phyloP scores from a whole-genome alignment of 1,284 basidiomycete genomes.

The Tilletiopsis washingtonensis region DNA sequence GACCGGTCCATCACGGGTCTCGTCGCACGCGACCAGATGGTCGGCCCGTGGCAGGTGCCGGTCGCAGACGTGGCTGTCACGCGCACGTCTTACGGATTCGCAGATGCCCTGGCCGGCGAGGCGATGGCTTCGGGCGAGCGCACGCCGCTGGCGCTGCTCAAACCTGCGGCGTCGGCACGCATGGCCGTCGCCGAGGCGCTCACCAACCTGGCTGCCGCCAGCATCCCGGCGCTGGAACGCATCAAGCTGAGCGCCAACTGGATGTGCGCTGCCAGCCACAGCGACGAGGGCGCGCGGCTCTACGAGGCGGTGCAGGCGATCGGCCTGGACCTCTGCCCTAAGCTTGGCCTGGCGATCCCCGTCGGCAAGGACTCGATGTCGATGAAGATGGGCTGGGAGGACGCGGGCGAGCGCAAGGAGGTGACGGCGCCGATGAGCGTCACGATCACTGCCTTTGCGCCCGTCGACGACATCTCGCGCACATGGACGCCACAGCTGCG shows the following conservation, averaged over 20 bases:
- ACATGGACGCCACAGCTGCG: constrained; percentile 89
- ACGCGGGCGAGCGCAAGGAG: constrained; percentile 55
- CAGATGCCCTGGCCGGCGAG: constrained; percentile 64
- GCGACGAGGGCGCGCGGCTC: constrained; percentile 79
- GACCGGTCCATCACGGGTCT: constrained; percentile 90
- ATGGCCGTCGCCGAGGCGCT: constrained; percentile 94
- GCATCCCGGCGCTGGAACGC: constrained; percentile 61
- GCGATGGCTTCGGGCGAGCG: constrained; percentile 98
- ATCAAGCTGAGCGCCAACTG: constrained; percentile 97
- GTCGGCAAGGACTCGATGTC: constrained; percentile 99
- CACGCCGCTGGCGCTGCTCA: constrained; percentile 81
- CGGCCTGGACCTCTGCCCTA: constrained; percentile 90
- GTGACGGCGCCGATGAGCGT: constrained; percentile 85
- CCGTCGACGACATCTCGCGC: constrained; percentile 65
- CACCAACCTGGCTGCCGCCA: constrained; percentile 80
- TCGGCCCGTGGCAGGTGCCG: constrained; percentile 96
- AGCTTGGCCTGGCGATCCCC: constrained; percentile 84
- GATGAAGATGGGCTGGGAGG: constrained; percentile 93
- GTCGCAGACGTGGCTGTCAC: constrained; percentile 97
- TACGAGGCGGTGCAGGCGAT: constrained; percentile 90
- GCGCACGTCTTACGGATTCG: constrained; percentile 85
- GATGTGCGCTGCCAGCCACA: constrained; percentile 93
- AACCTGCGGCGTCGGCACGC: constrained; percentile 78
- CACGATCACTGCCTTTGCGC: constrained; percentile 89
- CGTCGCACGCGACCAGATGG: constrained; percentile 95